A percentile compares a stretch with the other conserved stretches of the same genome.
These are phyloP conservation scores for Amoebophrya sp. DNA, from an alignment of 169 alveolate species.

Conservation along the genomic window DNA sequence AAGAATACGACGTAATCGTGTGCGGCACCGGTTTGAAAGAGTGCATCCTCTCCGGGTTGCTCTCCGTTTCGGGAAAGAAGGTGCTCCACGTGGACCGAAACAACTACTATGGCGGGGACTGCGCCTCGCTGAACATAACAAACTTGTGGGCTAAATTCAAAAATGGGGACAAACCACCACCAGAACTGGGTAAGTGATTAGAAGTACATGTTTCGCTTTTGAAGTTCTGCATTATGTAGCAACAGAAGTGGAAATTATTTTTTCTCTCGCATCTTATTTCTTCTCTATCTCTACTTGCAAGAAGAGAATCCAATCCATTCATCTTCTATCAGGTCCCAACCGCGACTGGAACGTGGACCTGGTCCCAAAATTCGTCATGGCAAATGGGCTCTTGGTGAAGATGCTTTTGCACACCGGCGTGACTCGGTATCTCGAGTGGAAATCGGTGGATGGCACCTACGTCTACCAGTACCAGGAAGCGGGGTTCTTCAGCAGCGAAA, in stretches of 20 bases:
- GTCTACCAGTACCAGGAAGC: conserved; percentile 94
- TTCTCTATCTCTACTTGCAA: too few species aligned
- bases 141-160: conserved; percentile 85
- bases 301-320: background rate
- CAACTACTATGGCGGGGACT: conserved; percentile 95
- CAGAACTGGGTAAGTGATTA: background rate
- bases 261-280: too few species aligned
- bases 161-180: conserved; percentile 58
- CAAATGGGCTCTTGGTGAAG: conserved; percentile 94
- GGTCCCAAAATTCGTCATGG: conserved; percentile 95
- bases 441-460: conserved; percentile 88
- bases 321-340: conserved; percentile 89
- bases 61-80: conserved; percentile 87
- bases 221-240: too few species aligned
- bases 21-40: conserved; percentile 98
- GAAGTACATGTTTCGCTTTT: background rate
- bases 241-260: too few species aligned
- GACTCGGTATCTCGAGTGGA: conserved; percentile 87
- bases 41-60: conserved; percentile 91
- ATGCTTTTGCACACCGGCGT: conserved; percentile 90
- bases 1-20: conserved; percentile 69
- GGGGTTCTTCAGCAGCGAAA: conserved; percentile 82
- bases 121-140: conserved; percentile 93
- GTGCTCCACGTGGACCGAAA: conserved; percentile 94
- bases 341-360: conserved; percentile 98